Evolutionary conservation across 768 basidiomycete species (phyloP), one percentile per base, ranked within the genome.

Genomic region (Pulveroboletus sp.): DNA sequence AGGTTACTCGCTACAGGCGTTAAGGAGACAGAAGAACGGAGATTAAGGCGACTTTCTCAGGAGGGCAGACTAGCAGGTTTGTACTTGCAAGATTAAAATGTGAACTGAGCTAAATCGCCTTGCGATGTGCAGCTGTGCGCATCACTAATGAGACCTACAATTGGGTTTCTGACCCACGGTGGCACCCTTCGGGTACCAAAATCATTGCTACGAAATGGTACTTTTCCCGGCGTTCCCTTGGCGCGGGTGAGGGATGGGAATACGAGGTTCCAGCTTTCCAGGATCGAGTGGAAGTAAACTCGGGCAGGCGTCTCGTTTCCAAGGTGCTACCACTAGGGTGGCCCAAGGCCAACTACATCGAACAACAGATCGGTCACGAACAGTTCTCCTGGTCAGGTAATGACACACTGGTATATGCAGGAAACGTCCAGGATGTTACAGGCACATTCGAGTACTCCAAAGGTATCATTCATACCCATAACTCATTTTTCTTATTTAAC

Each of bases 191-290:
- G 10, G 83, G 83, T 2, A 56, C 64, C 25, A 81, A 74, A 54
- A 65, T 88, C 16, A 68, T 88, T 45, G 84, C 85, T n/a, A 87
- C 85, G 11, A 88, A 88, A 61, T 86, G 86, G 85, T 87, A 86
- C 53, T 86, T 81, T 21, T 80, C 79, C 6, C 53, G 43, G 4
- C 79, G 86, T 7, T 82, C 81, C 42, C 69, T 87, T 27, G 84
- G 82, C 31, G 85, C 84, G 1, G 85, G 84, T 2, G 87, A 88
- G 71, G 83, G 79, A 35, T 88, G 86, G 87, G 75, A 80, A 59
- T 88, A 82, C 51, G 40, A 64, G 6, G 72, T 84, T 21, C 82
- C 83, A 21, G 13, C 42, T 11, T 34, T 57, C 9, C 16, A 29
- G 5, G 37, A 53, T 19, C 69, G 65, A n/a, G 51, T 74, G 19